Evolutionary conservation across 148 eudicot species (phyloP).

Genomic region (Rhododendron simsii): DNA sequence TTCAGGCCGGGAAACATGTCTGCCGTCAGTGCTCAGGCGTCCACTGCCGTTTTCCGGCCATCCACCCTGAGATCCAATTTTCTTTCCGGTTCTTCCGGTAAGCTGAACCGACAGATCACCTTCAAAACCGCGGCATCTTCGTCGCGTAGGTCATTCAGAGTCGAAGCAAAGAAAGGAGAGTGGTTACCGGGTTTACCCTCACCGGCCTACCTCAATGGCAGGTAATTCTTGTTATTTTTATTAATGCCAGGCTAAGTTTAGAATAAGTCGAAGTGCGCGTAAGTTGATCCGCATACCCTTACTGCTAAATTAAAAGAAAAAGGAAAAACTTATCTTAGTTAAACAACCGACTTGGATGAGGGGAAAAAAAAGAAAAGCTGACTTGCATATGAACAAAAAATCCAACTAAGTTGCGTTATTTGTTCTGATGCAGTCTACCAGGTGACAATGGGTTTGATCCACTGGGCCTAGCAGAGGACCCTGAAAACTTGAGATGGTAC

Average conservation of each 20-base stretch:
- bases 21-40: slow-evolving; percentile 78
- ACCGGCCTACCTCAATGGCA: slow-evolving; percentile 77
- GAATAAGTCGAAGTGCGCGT: neutral
- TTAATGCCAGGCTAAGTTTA: neutral
- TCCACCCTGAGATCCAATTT: slow-evolving; percentile 48
- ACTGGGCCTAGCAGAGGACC: slow-evolving; percentile 93
- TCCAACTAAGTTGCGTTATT: too few relatives aligned
- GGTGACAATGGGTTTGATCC: slow-evolving; percentile 99
- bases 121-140: slow-evolving; percentile 29
- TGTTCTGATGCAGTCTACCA: slow-evolving; percentile 51
- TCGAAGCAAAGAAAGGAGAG: slow-evolving; percentile 93
- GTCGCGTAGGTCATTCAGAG: slow-evolving; percentile 47
- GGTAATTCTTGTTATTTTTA: slow-evolving; percentile 31
- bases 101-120: slow-evolving; percentile 48
- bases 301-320: too few relatives aligned
- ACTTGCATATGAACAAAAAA: too few relatives aligned
- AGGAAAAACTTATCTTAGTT: neutral
- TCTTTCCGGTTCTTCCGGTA: slow-evolving; percentile 58
- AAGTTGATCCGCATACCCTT: neutral
- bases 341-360: neutral
- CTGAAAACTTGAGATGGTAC: slow-evolving; percentile 86
- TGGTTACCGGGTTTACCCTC: slow-evolving; percentile 96
- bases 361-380: too few relatives aligned
- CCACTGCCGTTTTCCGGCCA: slow-evolving; percentile 78
- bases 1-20: slow-evolving; percentile 48